Evolutionary conservation across 306 rosid genomes (phyloP).

Genomic region (Begonia peltatifolia): DNA sequence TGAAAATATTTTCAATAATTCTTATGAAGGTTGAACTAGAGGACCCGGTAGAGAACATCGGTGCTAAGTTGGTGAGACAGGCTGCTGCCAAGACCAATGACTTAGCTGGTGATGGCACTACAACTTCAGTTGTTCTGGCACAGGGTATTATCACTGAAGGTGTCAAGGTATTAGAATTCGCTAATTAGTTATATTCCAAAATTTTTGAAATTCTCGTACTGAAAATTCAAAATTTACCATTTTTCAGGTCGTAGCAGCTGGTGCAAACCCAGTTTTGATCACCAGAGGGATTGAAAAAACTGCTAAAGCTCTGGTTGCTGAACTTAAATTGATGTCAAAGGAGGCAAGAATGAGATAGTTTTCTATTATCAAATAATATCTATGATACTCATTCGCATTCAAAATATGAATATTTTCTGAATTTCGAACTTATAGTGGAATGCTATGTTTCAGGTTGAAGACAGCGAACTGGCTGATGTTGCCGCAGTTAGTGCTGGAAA

Average conservation of each 20-base stretch:
- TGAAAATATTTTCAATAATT: neutral
- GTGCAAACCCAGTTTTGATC: constrained; percentile 83
- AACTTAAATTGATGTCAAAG: constrained; percentile 65
- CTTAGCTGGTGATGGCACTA: constrained; percentile 89
- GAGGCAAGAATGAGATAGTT: constrained; percentile 47
- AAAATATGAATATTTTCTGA: too few relatives aligned
- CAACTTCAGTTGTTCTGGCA: constrained; percentile 82
- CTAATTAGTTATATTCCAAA: too few relatives aligned
- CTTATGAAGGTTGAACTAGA: constrained; percentile 65
- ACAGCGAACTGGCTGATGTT: constrained; percentile 71
- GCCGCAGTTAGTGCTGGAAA: constrained; percentile 93
- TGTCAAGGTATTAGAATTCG: too few relatives aligned
- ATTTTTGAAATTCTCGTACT: too few relatives aligned
- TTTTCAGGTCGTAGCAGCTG: constrained; percentile 73
- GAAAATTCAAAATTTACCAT: too few relatives aligned
- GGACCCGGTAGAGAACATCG: constrained; percentile 85
- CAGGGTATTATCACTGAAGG: constrained; percentile 89
- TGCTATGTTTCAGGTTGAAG: constrained; percentile 44
- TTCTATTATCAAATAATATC: too few relatives aligned
- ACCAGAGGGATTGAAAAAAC: constrained; percentile 86
- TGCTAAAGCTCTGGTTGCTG: constrained; percentile 61
- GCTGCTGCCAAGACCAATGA: constrained; percentile 95
- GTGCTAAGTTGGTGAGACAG: constrained; percentile 90
- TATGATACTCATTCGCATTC: too few relatives aligned
- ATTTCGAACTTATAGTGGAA: too few relatives aligned